phyloP scores from a whole-genome alignment of 1,284 basidiomycete species.

The Microbotryum saponariae region DNA sequence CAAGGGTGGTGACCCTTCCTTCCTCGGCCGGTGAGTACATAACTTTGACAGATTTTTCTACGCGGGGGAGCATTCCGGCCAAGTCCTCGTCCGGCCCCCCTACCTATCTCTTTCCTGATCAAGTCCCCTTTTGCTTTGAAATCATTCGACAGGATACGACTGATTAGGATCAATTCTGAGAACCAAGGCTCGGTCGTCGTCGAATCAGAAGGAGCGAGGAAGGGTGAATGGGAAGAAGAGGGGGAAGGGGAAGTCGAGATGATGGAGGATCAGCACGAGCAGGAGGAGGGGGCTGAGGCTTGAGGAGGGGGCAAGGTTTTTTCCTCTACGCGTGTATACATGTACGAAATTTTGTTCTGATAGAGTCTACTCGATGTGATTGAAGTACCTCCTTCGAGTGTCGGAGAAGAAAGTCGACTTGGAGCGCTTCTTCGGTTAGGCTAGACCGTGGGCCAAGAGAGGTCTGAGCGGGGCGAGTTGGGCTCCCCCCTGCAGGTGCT shows the following conservation, averaged over 20 bases:
- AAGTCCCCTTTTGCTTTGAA: not conserved
- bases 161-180: conserved; percentile 20
- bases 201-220: conserved; percentile 18
- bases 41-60: not conserved
- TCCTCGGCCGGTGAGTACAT: conserved; percentile 18
- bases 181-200: conserved; percentile 19
- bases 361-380: too few species aligned
- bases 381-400: too few species aligned
- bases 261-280: conserved; percentile 12
- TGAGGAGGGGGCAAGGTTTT: too few species aligned
- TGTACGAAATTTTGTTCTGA: too few species aligned
- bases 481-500: too few species aligned
- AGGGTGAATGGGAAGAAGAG: conserved; percentile 14
- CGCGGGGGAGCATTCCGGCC: too few species aligned
- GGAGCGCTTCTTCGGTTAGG: too few species aligned
- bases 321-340: too few species aligned
- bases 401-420: too few species aligned
- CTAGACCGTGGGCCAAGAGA: too few species aligned
- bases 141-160: conserved; percentile 8
- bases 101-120: not conserved
- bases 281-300: not conserved
- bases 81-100: not conserved
- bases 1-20: conserved; percentile 31
- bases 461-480: too few species aligned
- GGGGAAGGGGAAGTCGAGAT: conserved; percentile 30